Conservation (phyloP, 306 rosid genomes). For the Vicia faba region DNA sequence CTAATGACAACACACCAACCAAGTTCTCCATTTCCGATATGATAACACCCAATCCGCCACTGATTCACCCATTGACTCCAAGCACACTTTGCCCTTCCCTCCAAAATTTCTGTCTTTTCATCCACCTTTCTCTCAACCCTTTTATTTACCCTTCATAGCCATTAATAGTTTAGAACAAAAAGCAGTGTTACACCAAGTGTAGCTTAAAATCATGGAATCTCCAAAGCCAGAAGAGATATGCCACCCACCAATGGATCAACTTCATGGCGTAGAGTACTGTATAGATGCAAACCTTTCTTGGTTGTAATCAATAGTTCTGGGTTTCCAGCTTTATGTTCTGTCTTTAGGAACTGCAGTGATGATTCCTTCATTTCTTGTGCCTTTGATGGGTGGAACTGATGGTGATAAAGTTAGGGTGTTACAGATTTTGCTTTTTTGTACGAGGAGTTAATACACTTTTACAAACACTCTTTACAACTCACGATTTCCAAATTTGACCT, state of each 20-base stretch:
- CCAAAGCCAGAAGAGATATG: constrained; percentile 81
- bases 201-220: constrained; percentile 62
- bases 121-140: constrained; percentile 18
- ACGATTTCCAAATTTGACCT: too few relatives aligned
- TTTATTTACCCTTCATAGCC: constrained; percentile 35
- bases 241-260: constrained; percentile 95
- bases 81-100: constrained; percentile 11
- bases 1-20: constrained; percentile 92
- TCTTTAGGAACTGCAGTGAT: constrained; percentile 97
- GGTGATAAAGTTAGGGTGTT: too few relatives aligned
- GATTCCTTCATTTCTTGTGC: constrained; percentile 98
- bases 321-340: constrained; percentile 95
- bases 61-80: constrained; percentile 36
- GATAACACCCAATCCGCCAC: too few relatives aligned
- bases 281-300: constrained; percentile 98
- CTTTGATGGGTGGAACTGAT: constrained; percentile 92
- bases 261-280: constrained; percentile 95
- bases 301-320: constrained; percentile 88
- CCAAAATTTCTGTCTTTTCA: constrained; percentile 30
- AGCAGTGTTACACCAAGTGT: constrained; percentile 35
- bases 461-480: too few relatives aligned
- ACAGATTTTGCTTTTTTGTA: too few relatives aligned
- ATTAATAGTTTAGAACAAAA: constrained; percentile 37
- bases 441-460: too few relatives aligned
- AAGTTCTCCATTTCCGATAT: too few relatives aligned